A percentile compares a stretch with the other conserved stretches of the same genome.
phyloP scores from a whole-genome alignment of 331 rosid species.

The Telfairia occidentalis region DNA sequence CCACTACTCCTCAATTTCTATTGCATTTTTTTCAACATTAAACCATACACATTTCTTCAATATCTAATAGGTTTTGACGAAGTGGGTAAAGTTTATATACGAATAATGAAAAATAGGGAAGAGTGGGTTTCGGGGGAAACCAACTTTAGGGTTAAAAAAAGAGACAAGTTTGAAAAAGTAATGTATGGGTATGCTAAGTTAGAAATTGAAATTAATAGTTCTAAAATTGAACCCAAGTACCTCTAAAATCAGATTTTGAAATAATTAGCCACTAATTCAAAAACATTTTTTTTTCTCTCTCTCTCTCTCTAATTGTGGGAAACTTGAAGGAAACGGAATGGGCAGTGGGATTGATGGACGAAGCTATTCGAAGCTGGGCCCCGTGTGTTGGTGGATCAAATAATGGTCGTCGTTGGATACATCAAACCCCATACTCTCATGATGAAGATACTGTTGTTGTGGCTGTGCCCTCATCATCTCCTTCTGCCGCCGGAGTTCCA shows the following conservation, averaged over 20 bases:
- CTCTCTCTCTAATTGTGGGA: neutral
- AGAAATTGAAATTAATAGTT: neutral
- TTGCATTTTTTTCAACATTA: neutral
- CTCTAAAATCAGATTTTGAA: conserved; percentile 5
- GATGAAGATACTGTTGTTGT: conserved; percentile 18
- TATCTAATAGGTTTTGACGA: neutral
- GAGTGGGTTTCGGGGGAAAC: neutral
- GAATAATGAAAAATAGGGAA: too few species aligned
- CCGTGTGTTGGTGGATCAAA: conserved; percentile 65
- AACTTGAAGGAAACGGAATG: neutral
- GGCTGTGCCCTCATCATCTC: conserved; percentile 34
- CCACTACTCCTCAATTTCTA: neutral
- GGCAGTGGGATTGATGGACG: neutral
- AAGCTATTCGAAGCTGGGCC: conserved; percentile 51
- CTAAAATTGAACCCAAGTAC: neutral
- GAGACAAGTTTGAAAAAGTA: neutral
- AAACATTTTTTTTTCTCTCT: neutral
- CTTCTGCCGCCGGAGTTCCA: conserved; percentile 88
- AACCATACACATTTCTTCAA: neutral
- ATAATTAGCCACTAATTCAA: neutral
- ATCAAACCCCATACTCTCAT: conserved; percentile 43
- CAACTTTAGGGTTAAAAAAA: neutral
- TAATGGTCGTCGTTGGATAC: conserved; percentile 65
- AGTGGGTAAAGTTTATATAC: too few species aligned
- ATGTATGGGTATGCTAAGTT: neutral